phyloP scores from a whole-genome alignment of 2,329 filamentous ascomycete species.

The Thelonectria olida region DNA sequence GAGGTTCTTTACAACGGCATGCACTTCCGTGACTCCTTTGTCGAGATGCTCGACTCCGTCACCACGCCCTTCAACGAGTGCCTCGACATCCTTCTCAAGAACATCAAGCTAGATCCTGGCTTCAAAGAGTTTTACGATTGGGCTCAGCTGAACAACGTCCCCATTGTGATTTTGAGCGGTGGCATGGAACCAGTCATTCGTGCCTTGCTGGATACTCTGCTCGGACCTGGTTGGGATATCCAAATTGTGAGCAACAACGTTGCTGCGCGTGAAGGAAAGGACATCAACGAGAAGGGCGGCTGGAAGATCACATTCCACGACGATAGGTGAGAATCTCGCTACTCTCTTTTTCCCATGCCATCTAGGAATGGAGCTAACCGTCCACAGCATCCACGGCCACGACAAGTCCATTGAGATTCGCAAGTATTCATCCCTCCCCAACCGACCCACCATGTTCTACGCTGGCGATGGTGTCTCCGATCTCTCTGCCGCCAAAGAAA shows the following conservation, averaged over 20 bases:
- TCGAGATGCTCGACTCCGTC: constrained; percentile 91
- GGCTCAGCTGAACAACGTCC: constrained; percentile 83
- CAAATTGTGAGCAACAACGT: constrained; percentile 93
- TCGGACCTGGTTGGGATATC: constrained; percentile 83
- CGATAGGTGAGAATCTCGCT: constrained; percentile 70
- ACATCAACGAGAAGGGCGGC: constrained; percentile 80
- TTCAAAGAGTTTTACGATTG: constrained; percentile 91
- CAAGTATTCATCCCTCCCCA: constrained; percentile 80
- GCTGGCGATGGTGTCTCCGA: constrained; percentile 95
- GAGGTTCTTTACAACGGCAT: constrained; percentile 77
- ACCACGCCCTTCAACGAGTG: constrained; percentile 83
- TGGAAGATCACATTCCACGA: constrained; percentile 93
- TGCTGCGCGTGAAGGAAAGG: constrained; percentile 68
- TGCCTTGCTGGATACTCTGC: constrained; percentile 79
- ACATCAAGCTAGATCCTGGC: constrained; percentile 87
- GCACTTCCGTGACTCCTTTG: constrained; percentile 86
- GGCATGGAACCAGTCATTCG: constrained; percentile 95
- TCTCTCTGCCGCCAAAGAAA: constrained; percentile 90
- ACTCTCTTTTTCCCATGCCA: too few relatives aligned
- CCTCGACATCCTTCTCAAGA: constrained; percentile 78
- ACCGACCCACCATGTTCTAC: constrained; percentile 88
- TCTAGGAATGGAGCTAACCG: constrained; percentile 7
- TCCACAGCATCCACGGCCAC: constrained; percentile 81
- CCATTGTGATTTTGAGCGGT: constrained; percentile 89
- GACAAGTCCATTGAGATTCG: constrained; percentile 94